Evolutionary conservation across 805 yeast species (phyloP).

Genomic region (Yarrowia sp.): DNA sequence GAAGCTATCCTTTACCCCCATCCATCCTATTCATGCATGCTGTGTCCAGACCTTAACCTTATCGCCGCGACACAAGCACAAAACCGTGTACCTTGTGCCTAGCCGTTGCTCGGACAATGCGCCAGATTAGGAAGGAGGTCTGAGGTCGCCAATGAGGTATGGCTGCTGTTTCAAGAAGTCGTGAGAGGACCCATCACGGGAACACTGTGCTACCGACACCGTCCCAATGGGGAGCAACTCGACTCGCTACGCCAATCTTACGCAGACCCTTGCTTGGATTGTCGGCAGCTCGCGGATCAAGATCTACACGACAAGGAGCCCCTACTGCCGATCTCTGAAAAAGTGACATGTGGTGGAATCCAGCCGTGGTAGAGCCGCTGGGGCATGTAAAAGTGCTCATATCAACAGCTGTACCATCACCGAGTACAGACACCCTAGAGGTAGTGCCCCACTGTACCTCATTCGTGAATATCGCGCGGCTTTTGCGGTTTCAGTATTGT

Average conservation of each 20-base stretch:
- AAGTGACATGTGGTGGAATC: not conserved
- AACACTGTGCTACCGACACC: too few species aligned
- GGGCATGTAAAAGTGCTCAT: too few species aligned
- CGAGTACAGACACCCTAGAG: too few species aligned
- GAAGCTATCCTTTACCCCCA: too few species aligned
- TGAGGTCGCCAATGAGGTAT: not conserved
- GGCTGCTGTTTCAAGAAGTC: not conserved
- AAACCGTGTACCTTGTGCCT: slow-evolving; percentile 1
- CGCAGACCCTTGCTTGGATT: slow-evolving; percentile 36
- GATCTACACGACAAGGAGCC: slow-evolving; percentile 15
- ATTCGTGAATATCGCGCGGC: not conserved
- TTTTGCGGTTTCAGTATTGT: slow-evolving; percentile 1
- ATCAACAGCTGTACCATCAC: too few species aligned
- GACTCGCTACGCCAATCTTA: slow-evolving; percentile 3
- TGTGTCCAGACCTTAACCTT: not conserved
- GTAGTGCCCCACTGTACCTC: not conserved
- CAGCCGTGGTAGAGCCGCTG: not conserved
- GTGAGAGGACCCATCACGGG: too few species aligned
- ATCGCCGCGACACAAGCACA: not conserved
- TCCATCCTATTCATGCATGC: slow-evolving; percentile 5
- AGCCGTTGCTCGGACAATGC: slow-evolving; percentile 7
- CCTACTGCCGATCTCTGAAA: slow-evolving; percentile 7
- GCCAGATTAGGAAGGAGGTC: too few species aligned
- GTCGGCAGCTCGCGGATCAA: slow-evolving; percentile 37
- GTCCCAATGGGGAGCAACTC: too few species aligned